Conservation (phyloP, 2,329 filamentous ascomycete genomes). For the Penicillium concentricum region DNA sequence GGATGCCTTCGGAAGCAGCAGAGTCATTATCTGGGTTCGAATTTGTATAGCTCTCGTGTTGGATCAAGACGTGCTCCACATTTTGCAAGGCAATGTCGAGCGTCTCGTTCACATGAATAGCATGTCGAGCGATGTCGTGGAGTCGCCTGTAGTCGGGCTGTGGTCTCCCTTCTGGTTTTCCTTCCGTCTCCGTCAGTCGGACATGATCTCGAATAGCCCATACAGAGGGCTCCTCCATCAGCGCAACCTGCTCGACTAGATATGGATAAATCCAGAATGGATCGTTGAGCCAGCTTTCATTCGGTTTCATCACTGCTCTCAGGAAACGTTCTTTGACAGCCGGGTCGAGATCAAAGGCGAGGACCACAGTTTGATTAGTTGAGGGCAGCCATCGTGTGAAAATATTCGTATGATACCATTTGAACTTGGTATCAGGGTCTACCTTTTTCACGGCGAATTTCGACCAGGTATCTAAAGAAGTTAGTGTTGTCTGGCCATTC, state of each 20-base stretch:
- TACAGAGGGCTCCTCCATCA: conserved; percentile 27
- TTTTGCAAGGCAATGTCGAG: conserved; percentile 28
- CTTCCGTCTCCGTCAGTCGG: conserved; percentile 24
- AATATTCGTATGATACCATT: conserved; percentile 3
- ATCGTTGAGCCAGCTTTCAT: conserved; percentile 7
- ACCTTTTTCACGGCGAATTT: conserved; percentile 5
- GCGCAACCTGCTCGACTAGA: conserved; percentile 17
- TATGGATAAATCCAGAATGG: conserved; percentile 20
- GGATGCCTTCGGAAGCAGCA: conserved; percentile 15
- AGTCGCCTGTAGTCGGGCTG: conserved; percentile 24
- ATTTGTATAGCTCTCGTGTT: conserved; percentile 13
- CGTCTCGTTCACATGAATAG: conserved; percentile 33
- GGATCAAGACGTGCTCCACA: conserved; percentile 21
- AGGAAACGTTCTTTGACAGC: neutral
- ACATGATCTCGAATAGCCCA: conserved; percentile 30
- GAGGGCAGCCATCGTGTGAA: conserved; percentile 14
- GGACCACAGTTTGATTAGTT: conserved; percentile 18
- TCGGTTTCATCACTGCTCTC: neutral
- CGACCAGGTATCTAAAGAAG: conserved; percentile 5
- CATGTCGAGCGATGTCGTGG: conserved; percentile 33
- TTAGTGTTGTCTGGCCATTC: neutral
- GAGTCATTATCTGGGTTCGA: neutral
- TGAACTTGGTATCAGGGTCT: neutral
- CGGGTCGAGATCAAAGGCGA: conserved; percentile 11
- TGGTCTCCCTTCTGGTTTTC: conserved; percentile 5